These are phyloP conservation scores for Malus sieversii DNA, from an alignment of 306 rosid species.

Conservation along the genomic window DNA sequence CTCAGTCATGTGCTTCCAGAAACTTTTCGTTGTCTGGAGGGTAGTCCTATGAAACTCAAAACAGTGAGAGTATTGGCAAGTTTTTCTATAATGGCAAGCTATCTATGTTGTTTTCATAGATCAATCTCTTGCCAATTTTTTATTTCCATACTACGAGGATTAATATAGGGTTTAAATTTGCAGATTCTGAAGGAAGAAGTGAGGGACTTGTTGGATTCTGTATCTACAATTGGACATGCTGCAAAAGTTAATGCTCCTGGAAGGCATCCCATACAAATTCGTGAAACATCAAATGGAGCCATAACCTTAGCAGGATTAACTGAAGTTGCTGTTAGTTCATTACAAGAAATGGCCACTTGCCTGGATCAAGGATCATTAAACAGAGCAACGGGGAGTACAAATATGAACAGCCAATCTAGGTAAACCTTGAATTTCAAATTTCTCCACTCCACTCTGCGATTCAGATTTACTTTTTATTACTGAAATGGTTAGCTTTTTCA, in stretches of 20 bases:
- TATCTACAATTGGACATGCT: conserved; percentile 47
- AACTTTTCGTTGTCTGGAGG: neutral
- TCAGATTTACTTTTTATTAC: conserved; percentile 1
- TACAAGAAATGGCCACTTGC: conserved; percentile 67
- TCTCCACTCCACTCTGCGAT: conserved; percentile 12
- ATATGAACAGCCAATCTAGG: conserved; percentile 90
- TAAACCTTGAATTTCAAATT: conserved; percentile 16
- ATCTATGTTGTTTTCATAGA: conserved; percentile 4
- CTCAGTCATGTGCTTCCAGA: neutral
- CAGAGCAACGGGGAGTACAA: conserved; percentile 84
- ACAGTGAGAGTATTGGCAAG: neutral
- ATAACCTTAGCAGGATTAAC: conserved; percentile 70
- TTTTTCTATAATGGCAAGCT: neutral
- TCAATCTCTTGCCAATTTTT: neutral
- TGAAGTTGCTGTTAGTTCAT: conserved; percentile 58
- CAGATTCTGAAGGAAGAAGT: conserved; percentile 82
- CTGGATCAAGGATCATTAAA: conserved; percentile 71
- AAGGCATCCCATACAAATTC: conserved; percentile 59
- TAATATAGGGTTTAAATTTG: conserved; percentile 32
- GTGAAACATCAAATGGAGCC: conserved; percentile 68
- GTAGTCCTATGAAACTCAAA: neutral
- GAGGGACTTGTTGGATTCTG: conserved; percentile 60
- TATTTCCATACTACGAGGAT: neutral
- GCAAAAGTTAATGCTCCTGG: conserved; percentile 47
- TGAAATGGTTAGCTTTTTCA: neutral